phyloP scores from a whole-genome alignment of 2,329 filamentous ascomycete species.

The Sporothrix globosa region DNA sequence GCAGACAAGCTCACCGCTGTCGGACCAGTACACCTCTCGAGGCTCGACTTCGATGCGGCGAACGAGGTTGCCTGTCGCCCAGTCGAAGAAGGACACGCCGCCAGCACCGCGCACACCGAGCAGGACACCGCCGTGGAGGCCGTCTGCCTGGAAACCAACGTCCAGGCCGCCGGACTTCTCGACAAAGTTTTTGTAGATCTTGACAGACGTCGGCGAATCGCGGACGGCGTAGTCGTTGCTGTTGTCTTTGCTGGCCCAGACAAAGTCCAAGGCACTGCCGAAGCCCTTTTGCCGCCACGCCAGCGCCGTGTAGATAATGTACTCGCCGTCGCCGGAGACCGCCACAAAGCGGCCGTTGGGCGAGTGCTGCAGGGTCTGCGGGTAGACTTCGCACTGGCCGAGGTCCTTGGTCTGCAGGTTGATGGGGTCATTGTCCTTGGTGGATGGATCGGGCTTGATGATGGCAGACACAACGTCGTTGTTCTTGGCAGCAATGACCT shows the following conservation, averaged over 20 bases:
- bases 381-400: slow-evolving; percentile 94
- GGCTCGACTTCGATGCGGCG: slow-evolving; percentile 85
- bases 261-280: slow-evolving; percentile 92
- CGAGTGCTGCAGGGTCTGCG: slow-evolving; percentile 92
- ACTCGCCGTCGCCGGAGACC: slow-evolving; percentile 94
- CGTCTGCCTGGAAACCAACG: slow-evolving; percentile 93
- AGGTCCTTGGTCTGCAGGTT: slow-evolving; percentile 89
- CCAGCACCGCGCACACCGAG: slow-evolving; percentile 94
- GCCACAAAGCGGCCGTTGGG: slow-evolving; percentile 85
- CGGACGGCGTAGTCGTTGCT: slow-evolving; percentile 98
- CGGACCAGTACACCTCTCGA: slow-evolving; percentile 88
- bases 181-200: slow-evolving; percentile 97
- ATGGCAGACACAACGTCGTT: slow-evolving; percentile 94
- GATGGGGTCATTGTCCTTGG: slow-evolving; percentile 90
- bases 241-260: slow-evolving; percentile 95
- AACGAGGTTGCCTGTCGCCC: slow-evolving; percentile 85
- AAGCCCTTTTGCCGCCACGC: slow-evolving; percentile 98
- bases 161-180: slow-evolving; percentile 88
- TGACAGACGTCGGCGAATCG: slow-evolving; percentile 90
- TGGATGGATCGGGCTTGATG: slow-evolving; percentile 82
- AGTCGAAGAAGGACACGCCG: slow-evolving; percentile 95
- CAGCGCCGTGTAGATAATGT: slow-evolving; percentile 97
- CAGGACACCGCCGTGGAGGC: slow-evolving; percentile 82
- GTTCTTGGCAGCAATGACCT: slow-evolving; percentile 93
- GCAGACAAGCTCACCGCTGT: slow-evolving; percentile 89